Evolutionary conservation across 2,329 filamentous ascomycete genomes (phyloP).

Genomic region (Cytospora piceae): DNA sequence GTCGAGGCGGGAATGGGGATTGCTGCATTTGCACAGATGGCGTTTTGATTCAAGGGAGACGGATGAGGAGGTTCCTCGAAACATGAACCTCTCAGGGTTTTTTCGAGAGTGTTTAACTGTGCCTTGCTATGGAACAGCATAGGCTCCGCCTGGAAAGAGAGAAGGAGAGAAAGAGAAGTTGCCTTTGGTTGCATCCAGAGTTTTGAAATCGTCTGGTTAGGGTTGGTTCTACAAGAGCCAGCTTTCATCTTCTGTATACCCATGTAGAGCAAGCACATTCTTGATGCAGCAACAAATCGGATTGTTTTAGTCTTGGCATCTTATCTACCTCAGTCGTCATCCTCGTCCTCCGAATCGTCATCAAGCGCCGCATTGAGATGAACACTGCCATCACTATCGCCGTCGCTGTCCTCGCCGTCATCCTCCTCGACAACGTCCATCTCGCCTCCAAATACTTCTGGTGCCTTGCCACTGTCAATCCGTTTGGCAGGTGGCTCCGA

Average conservation of each 20-base stretch:
- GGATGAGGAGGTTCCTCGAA: neutral
- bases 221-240: neutral
- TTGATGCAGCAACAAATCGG: neutral
- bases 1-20: neutral
- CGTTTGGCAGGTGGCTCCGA: constrained; percentile 37
- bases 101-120: neutral
- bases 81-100: neutral
- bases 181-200: neutral
- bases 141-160: neutral
- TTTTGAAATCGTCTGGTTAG: neutral
- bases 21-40: constrained; percentile 1
- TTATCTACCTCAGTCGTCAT: constrained; percentile 35
- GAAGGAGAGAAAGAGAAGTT: neutral
- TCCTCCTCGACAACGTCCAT: constrained; percentile 29
- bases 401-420: constrained; percentile 47
- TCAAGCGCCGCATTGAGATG: constrained; percentile 65
- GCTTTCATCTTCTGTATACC: neutral
- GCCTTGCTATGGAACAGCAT: neutral
- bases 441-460: constrained; percentile 22
- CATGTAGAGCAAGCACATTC: neutral
- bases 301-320: neutral
- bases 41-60: neutral
- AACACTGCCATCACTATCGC: constrained; percentile 56
- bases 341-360: constrained; percentile 51
- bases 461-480: constrained; percentile 31